Evolutionary conservation across 768 basidiomycete genomes (phyloP), one percentile per base, ranked within the genome.

Genomic region (Austroboletus festivus): DNA sequence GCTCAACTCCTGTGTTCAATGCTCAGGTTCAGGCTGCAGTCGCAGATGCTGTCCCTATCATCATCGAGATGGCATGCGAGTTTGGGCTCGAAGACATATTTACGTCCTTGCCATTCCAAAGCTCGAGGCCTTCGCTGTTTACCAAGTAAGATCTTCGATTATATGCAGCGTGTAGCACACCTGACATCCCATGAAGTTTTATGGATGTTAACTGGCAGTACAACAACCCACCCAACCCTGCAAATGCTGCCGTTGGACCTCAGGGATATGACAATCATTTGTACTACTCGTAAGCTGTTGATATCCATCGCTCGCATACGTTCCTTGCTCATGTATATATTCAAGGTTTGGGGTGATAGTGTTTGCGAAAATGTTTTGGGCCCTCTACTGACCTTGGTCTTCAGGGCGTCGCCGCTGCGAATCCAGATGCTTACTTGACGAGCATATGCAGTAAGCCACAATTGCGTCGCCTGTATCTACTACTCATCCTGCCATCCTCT

Each of bases 191-290:
- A n/a, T 22, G 5, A 54, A 90, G 87, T 55, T 89, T 89, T 62
- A 89, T 89, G 86, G 86, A 91, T 54, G 59, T 86, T 40, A 81
- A 79, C 50, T 91, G 89, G 89, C 89, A 91, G 58, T 65, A 72
- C 61, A 75, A 83, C 57, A 74, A 79, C 64, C 85, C 81, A 16
- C 12, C 85, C 5, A 91, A 91, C 59, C 89, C 89, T 13, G 80
- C 82, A 7, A 72, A 80, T 42, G 86, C 83, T 21, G 74, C 76
- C 5, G 75, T 77, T 37, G 89, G 89, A 1, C 84, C 86, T 12
- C 84, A 86, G 56, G 70, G 68, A 21, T 91, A 90, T 54, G 89
- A 91, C 56, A 85, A 88, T 46, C 89, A 90, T 65, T 60, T 91
- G 15, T 91, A 89, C 62, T 89, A 87, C 59, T 79, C 72, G 81